Conservation (phyloP, 345 rosid genomes). For the Boechera divaricarpa region DNA sequence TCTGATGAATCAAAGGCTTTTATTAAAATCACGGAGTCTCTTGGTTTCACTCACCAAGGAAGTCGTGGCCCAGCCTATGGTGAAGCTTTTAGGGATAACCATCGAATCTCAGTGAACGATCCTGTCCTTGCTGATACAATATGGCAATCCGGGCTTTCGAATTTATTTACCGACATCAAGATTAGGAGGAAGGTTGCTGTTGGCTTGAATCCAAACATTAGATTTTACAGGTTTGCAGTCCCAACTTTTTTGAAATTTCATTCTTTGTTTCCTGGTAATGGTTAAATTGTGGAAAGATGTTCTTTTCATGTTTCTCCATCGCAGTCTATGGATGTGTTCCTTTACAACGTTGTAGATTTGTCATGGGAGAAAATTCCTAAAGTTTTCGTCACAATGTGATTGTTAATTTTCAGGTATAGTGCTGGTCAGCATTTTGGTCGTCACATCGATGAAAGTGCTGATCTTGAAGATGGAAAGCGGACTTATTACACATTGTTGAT, state of each 20-base stretch:
- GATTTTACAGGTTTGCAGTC: constrained; percentile 72
- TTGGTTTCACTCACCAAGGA: constrained; percentile 88
- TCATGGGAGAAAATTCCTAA: background rate
- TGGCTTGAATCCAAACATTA: constrained; percentile 88
- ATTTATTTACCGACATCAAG: constrained; percentile 70
- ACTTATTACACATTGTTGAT: constrained; percentile 85
- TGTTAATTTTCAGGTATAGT: constrained; percentile 62
- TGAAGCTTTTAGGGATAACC: constrained; percentile 92
- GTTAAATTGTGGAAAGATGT: background rate
- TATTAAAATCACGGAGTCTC: constrained; percentile 67
- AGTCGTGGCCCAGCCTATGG: constrained; percentile 92
- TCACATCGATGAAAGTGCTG: constrained; percentile 84
- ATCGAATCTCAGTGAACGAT: constrained; percentile 74
- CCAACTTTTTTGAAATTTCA: background rate
- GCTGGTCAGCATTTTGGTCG: constrained; percentile 87
- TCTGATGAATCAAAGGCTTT: constrained; percentile 75
- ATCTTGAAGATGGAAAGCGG: constrained; percentile 71
- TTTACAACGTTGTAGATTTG: background rate
- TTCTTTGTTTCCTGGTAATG: constrained; percentile 7
- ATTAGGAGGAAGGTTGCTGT: constrained; percentile 77
- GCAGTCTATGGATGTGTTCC: background rate
- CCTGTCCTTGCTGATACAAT: constrained; percentile 63
- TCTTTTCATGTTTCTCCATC: background rate
- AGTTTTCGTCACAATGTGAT: constrained; percentile 1
- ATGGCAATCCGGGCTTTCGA: constrained; percentile 78